These are phyloP conservation scores for Geotrichum citri-aurantii DNA, from an alignment of 1,139 yeast species.

Conservation along the genomic window DNA sequence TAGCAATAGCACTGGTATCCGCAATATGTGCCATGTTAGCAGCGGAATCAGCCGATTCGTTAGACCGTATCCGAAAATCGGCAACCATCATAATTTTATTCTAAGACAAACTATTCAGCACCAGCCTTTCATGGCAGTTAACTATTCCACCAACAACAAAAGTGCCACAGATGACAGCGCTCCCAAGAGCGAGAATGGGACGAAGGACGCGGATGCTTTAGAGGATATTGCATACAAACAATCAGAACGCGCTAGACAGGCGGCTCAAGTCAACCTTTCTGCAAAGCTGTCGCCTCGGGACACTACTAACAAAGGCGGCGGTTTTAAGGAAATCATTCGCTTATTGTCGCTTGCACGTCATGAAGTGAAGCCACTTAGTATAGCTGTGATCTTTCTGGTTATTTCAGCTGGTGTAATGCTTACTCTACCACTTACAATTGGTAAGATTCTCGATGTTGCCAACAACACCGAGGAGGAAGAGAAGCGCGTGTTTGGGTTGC, in stretches of 20 bases:
- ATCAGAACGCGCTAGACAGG: constrained; percentile 32
- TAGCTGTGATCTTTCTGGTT: constrained; percentile 55
- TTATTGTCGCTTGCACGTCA: constrained; percentile 46
- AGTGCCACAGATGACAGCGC: not conserved
- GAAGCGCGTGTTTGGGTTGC: constrained; percentile 42
- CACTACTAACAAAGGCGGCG: constrained; percentile 30
- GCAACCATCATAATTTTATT: not conserved
- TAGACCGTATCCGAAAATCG: not conserved
- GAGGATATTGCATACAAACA: constrained; percentile 16
- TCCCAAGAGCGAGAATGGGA: not conserved
- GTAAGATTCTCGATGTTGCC: constrained; percentile 64
- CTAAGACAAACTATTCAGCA: not conserved
- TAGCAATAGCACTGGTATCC: not conserved
- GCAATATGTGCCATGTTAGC: not conserved
- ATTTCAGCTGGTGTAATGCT: constrained; percentile 59
- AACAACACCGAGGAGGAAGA: constrained; percentile 40
- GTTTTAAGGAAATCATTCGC: constrained; percentile 46
- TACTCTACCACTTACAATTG: constrained; percentile 74
- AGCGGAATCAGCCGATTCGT: not conserved
- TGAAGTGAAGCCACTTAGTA: constrained; percentile 47
- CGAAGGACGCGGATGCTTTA: not conserved
- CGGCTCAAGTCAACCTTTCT: constrained; percentile 33
- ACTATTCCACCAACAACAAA: not conserved
- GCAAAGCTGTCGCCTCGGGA: constrained; percentile 31
- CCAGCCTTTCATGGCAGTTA: not conserved